These are phyloP conservation scores for Aspergillus sp. DNA, from an alignment of 2,329 filamentous ascomycete genomes.

Conservation along the genomic window DNA sequence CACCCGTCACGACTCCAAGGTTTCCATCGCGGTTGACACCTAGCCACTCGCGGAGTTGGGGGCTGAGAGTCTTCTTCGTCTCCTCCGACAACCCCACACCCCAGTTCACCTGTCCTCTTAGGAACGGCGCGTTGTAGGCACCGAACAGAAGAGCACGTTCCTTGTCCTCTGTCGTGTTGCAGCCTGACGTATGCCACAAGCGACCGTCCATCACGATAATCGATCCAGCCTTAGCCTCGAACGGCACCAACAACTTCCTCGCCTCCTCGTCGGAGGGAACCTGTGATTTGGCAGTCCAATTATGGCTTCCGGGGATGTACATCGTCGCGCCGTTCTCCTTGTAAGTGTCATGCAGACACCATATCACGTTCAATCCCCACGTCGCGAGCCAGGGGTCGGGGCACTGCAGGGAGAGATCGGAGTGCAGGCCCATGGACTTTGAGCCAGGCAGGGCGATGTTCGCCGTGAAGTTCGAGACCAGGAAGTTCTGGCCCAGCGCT, in stretches of 20 bases:
- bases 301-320: slow-evolving; percentile 1
- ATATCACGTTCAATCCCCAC: slow-evolving; percentile 2
- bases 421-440: slow-evolving; percentile 3
- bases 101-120: slow-evolving; percentile 2
- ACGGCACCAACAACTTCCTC: neutral
- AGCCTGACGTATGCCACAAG: slow-evolving; percentile 1
- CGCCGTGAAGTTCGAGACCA: slow-evolving; percentile 4
- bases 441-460: slow-evolving; percentile 4
- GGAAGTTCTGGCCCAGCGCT: slow-evolving; percentile 4
- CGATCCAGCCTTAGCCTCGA: slow-evolving; percentile 3
- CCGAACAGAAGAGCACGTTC: slow-evolving; percentile 3
- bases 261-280: neutral
- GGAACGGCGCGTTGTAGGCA: neutral
- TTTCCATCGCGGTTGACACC: neutral
- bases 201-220: slow-evolving; percentile 5
- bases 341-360: slow-evolving; percentile 1
- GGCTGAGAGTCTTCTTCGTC: neutral
- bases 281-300: neutral
- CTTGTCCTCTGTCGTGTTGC: slow-evolving; percentile 1
- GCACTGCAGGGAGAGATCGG: neutral
- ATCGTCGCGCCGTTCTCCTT: slow-evolving; percentile 1
- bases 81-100: neutral
- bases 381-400: slow-evolving; percentile 4
- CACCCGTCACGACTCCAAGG: neutral
- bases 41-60: neutral